A percentile compares a stretch with the other conserved stretches of the same genome.
phyloP scores from a whole-genome alignment of 768 basidiomycete species.

The Pleurotus salmoneostramineus region DNA sequence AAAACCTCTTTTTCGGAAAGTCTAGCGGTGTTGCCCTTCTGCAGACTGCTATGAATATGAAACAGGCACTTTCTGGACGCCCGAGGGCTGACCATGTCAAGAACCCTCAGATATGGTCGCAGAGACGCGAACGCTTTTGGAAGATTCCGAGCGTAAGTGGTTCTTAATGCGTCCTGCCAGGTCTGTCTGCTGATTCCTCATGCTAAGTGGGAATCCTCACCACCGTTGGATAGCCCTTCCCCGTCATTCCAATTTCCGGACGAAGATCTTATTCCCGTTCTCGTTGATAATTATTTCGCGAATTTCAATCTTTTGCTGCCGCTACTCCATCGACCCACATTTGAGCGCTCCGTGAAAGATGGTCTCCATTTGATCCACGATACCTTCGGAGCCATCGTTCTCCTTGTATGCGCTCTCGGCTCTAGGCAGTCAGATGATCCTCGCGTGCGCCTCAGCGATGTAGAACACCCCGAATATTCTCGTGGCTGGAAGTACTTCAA shows the following conservation, averaged over 20 bases:
- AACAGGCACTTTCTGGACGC: conserved; percentile 44
- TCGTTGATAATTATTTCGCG: conserved; percentile 66
- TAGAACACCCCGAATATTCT: conserved; percentile 25
- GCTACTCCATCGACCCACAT: conserved; percentile 70
- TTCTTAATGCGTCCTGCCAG: neutral
- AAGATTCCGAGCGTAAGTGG: conserved; percentile 36
- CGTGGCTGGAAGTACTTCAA: conserved; percentile 66
- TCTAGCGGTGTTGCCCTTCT: conserved; percentile 51
- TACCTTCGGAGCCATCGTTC: conserved; percentile 42
- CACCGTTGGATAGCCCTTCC: conserved; percentile 13
- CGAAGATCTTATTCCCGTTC: conserved; percentile 43
- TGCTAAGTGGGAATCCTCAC: conserved; percentile 28
- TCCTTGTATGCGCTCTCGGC: conserved; percentile 34
- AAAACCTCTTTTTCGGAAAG: conserved; percentile 45
- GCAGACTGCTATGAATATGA: conserved; percentile 53
- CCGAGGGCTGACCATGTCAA: conserved; percentile 15
- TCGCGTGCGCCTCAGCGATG: conserved; percentile 46
- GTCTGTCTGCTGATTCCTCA: neutral
- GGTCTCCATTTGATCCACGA: conserved; percentile 47
- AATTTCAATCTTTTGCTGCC: conserved; percentile 53
- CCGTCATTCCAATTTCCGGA: conserved; percentile 44
- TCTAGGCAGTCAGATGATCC: conserved; percentile 51
- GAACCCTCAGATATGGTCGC: conserved; percentile 16
- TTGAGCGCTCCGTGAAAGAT: conserved; percentile 46
- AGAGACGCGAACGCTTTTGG: conserved; percentile 49